A percentile compares a stretch with the other conserved stretches of the same genome.
phyloP scores from a whole-genome alignment of 495 filamentous ascomycete genomes.

The Letharia columbiana region DNA sequence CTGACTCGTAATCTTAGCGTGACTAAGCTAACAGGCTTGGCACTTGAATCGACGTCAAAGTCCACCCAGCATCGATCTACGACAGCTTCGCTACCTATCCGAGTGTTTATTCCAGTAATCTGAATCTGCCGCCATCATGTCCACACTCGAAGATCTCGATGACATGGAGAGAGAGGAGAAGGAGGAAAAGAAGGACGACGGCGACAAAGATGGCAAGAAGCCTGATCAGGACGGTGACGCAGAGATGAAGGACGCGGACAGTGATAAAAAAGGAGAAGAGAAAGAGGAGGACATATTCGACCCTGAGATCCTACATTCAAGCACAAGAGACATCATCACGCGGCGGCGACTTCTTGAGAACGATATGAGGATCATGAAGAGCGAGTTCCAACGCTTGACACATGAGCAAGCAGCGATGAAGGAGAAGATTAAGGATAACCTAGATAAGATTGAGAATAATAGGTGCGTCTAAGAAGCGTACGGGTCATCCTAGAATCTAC shows the following conservation, averaged over 20 bases:
- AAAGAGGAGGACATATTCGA: constrained; percentile 76
- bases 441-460: constrained; percentile 98
- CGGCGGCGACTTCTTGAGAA: constrained; percentile 84
- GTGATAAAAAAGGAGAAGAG: constrained; percentile 53
- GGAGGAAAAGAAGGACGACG: constrained; percentile 59
- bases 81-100: too few relatives aligned
- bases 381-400: constrained; percentile 85
- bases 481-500: neutral
- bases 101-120: neutral
- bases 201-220: constrained; percentile 47
- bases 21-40: too few relatives aligned
- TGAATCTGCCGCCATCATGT: constrained; percentile 46
- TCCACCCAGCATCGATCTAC: neutral
- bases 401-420: constrained; percentile 92
- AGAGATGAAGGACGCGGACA: constrained; percentile 83
- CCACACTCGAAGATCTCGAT: constrained; percentile 79
- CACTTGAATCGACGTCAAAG: too few relatives aligned
- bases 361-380: constrained; percentile 96
- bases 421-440: constrained; percentile 98
- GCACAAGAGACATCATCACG: constrained; percentile 88
- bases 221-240: constrained; percentile 59
- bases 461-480: constrained; percentile 47
- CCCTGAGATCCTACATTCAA: constrained; percentile 79
- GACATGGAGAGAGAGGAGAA: constrained; percentile 68
- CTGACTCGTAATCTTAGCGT: too few relatives aligned